phyloP scores from a whole-genome alignment of 768 basidiomycete species.

The Boletus reticuloceps region DNA sequence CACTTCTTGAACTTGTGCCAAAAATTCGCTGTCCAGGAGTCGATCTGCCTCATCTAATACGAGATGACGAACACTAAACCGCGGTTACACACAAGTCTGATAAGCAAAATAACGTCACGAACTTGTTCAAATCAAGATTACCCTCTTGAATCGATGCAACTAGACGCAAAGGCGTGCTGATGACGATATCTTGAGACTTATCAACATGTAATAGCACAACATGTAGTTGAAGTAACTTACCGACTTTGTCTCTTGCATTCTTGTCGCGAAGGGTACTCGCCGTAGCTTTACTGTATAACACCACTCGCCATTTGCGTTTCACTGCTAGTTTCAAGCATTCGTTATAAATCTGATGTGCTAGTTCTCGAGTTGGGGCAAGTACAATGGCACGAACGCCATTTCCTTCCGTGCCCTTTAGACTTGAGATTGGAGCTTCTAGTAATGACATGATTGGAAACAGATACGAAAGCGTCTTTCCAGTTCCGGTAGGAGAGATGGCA shows the following conservation, averaged over 20 bases:
- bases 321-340: constrained; percentile 82
- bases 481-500: constrained; percentile 96
- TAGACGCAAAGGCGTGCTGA: constrained; percentile 89
- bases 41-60: constrained; percentile 91
- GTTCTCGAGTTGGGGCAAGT: constrained; percentile 88
- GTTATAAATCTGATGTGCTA: constrained; percentile 94
- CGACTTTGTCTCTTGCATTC: constrained; percentile 70
- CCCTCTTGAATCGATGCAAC: constrained; percentile 76
- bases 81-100: constrained; percentile 2
- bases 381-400: constrained; percentile 75
- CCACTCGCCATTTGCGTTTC: constrained; percentile 78
- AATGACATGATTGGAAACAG: constrained; percentile 75
- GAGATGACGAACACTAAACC: constrained; percentile 73
- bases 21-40: constrained; percentile 85
- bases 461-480: constrained; percentile 95
- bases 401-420: constrained; percentile 42
- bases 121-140: constrained; percentile 71
- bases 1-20: constrained; percentile 86
- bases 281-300: constrained; percentile 87
- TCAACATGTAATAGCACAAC: neutral
- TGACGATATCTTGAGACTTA: constrained; percentile 68
- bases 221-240: constrained; percentile 39
- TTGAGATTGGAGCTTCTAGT: constrained; percentile 53
- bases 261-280: constrained; percentile 78
- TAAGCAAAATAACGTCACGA: constrained; percentile 26